A percentile compares a stretch with the other conserved stretches of the same genome.
phyloP scores from a whole-genome alignment of 148 eudicot genomes.

The Camellia sinensis region DNA sequence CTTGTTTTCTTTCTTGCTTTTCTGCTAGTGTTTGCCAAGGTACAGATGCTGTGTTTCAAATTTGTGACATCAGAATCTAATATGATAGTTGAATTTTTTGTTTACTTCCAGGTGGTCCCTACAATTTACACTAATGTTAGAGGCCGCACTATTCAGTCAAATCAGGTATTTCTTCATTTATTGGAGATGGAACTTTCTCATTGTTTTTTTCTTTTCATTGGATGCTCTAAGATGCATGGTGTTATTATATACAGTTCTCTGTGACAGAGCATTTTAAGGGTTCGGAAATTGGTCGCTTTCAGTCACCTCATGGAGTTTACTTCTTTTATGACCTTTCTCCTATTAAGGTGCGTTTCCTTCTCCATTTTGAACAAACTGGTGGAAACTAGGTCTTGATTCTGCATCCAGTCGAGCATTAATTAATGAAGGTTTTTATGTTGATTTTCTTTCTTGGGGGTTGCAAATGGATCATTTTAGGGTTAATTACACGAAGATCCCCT shows the following conservation, averaged over 20 bases:
- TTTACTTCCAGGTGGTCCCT: slow-evolving; percentile 70
- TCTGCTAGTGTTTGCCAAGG: neutral
- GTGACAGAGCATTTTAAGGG: slow-evolving; percentile 79
- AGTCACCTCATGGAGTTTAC: slow-evolving; percentile 72
- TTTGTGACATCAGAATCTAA: neutral
- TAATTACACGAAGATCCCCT: neutral
- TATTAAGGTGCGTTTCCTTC: slow-evolving; percentile 54
- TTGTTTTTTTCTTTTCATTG: neutral
- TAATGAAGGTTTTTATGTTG: neutral
- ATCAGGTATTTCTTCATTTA: slow-evolving; percentile 56
- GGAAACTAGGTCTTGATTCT: slow-evolving; percentile 1
- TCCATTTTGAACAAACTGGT: slow-evolving; percentile 6
- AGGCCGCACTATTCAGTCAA: slow-evolving; percentile 58
- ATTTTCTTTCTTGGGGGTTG: neutral
- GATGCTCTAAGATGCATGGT: neutral
- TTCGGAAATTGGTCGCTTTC: slow-evolving; percentile 53
- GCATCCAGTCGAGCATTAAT: neutral
- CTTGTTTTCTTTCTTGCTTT: neutral
- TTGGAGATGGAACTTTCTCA: slow-evolving; percentile 14
- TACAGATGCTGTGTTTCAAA: neutral
- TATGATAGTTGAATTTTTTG: neutral
- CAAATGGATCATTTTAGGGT: neutral
- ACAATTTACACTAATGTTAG: slow-evolving; percentile 62
- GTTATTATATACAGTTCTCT: slow-evolving; percentile 56
- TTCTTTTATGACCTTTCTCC: slow-evolving; percentile 93